Conservation (phyloP, 306 rosid species). For the Pterocarpus santalinus region DNA sequence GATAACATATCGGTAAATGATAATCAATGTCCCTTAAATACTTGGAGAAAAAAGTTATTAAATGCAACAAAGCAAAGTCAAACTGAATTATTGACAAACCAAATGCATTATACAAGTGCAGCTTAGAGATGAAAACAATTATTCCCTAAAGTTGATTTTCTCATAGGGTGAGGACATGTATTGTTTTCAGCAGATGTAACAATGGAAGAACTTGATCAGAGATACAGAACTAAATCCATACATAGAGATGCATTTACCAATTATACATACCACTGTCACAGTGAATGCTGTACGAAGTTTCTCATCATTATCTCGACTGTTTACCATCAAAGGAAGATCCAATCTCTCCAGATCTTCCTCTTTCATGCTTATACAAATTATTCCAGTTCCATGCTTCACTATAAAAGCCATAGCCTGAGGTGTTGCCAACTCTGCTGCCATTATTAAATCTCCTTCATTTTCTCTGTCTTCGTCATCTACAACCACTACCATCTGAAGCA, state of each 20-base stretch:
- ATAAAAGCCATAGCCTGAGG: constrained; percentile 97
- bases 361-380: constrained; percentile 85
- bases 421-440: constrained; percentile 85
- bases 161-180: background rate
- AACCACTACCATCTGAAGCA: constrained; percentile 78
- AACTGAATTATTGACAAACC: constrained; percentile 31
- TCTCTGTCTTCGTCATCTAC: constrained; percentile 93
- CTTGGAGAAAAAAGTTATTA: background rate
- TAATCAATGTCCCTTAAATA: constrained; percentile 15
- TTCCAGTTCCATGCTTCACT: constrained; percentile 90
- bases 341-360: constrained; percentile 86
- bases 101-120: constrained; percentile 35
- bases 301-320: constrained; percentile 72
- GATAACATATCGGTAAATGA: background rate
- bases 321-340: constrained; percentile 85
- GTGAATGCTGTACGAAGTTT: constrained; percentile 86
- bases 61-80: constrained; percentile 6
- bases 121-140: constrained; percentile 21
- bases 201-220: constrained; percentile 50
- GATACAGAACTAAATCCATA: constrained; percentile 45
- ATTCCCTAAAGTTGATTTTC: constrained; percentile 17
- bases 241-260: constrained; percentile 23
- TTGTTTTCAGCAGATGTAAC: constrained; percentile 24
- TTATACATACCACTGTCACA: constrained; percentile 81
- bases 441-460: constrained; percentile 90